Evolutionary conservation across 306 rosid species (phyloP).

Genomic region (Cicer judaicum): DNA sequence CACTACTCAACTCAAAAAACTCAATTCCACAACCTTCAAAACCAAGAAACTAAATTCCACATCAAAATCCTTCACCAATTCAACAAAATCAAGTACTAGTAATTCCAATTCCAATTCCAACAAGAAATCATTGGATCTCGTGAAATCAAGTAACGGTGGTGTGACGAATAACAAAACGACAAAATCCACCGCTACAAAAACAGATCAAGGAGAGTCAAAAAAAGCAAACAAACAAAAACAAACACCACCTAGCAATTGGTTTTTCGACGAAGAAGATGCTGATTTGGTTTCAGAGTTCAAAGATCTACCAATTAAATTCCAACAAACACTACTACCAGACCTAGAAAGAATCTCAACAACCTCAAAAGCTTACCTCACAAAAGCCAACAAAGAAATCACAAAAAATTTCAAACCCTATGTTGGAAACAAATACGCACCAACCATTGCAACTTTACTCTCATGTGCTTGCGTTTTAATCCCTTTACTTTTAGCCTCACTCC

Average conservation of each 20-base stretch:
- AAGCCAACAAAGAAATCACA: constrained; percentile 78
- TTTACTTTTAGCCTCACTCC: constrained; percentile 70
- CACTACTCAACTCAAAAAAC: constrained; percentile 54
- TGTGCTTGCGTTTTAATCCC: constrained; percentile 74
- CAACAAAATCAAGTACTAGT: constrained; percentile 39
- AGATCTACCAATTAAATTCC: constrained; percentile 72
- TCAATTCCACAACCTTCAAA: constrained; percentile 65
- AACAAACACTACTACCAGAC: constrained; percentile 74
- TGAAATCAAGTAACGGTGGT: constrained; percentile 39
- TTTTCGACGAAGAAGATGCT: constrained; percentile 54
- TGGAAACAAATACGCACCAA: constrained; percentile 84
- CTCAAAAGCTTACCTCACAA: constrained; percentile 66
- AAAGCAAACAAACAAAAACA: constrained; percentile 41
- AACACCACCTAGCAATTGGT: constrained; percentile 55
- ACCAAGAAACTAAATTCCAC: constrained; percentile 68
- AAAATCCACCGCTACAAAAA: constrained; percentile 51
- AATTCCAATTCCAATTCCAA: not conserved
- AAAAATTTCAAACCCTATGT: constrained; percentile 81
- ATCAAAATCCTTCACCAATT: constrained; percentile 53
- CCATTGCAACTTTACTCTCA: constrained; percentile 68
- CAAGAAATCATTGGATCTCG: constrained; percentile 59
- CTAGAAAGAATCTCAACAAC: constrained; percentile 76
- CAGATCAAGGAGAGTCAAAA: constrained; percentile 32
- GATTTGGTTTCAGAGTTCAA: constrained; percentile 70
- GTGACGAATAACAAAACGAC: constrained; percentile 67